Base-by-base conservation (phyloP, 2,329 filamentous ascomycete species). In the Ophiosphaerella narmari region DNA sequence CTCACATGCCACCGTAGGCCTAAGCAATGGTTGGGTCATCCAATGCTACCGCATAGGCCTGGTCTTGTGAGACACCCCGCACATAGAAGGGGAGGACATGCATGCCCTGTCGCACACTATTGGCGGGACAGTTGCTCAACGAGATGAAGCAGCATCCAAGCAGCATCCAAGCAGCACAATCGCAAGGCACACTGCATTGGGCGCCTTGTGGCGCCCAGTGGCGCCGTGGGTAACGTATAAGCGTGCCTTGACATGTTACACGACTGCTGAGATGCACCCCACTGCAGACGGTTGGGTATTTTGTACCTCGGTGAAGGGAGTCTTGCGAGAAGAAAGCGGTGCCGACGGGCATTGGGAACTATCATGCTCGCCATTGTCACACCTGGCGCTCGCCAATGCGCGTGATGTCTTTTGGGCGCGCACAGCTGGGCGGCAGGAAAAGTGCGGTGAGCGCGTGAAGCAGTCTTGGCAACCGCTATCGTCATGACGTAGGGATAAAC, bases 71-170 rank as follows among this genome's bases (percentile, higher is more conserved):
- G 43, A 31, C 52, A 54, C 54, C 52, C 52, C 55, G 57, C 59
- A 52, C 49, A 54, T 57, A 50, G 55, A 53, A 42, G 43, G 50
- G 39, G 38, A 48, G 54, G 58, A 57, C 60, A 61, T 64, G 55
- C 55, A 45, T 52, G 29, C 18, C 48, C n/a, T 31, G 7, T 21
- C 8, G 40, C 14, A 37, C 41, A 45, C 41, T 13, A 64, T 63
- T 63, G 54, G 57, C 26, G 45, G 16, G 35, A 26, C 8, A 31
- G 52, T 54, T 38, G 24, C 44, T 40, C 57, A 52, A 38, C 49
- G 40, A 49, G 43, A 50, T 52, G 48, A 46, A 43, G 38, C 29
- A 31, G 33, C 34, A 7, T 35, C 34, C 26, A 46, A 43, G 38
- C 29, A 31, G 33, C 34, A 7, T 35, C 34, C 26, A 14, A 13